A percentile compares a stretch with the other conserved stretches of the same genome.
phyloP scores from a whole-genome alignment of 2,329 filamentous ascomycete species.

The Alternaria brassicae region DNA sequence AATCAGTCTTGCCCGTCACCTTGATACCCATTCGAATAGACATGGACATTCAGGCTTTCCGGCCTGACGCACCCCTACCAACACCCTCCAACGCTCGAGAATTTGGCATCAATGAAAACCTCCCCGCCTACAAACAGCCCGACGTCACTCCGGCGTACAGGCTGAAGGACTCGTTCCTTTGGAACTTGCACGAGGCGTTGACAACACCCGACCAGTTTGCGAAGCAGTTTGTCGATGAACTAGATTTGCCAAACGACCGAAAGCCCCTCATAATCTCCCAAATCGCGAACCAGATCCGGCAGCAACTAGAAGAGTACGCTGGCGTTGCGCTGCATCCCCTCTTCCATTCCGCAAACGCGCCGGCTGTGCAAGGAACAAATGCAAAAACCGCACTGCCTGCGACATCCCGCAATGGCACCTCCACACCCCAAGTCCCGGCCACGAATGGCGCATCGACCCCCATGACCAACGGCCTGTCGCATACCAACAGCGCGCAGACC shows the following conservation, averaged over 20 bases:
- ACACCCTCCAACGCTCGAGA: conserved; percentile 65
- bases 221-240: conserved; percentile 85
- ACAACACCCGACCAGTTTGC: conserved; percentile 97
- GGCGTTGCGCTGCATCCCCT: conserved; percentile 92
- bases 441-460: conserved; percentile 64
- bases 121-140: conserved; percentile 79
- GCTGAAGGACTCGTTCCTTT: conserved; percentile 93
- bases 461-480: conserved; percentile 57
- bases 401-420: conserved; percentile 60
- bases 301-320: conserved; percentile 94
- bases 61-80: conserved; percentile 70
- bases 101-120: conserved; percentile 70
- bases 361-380: conserved; percentile 40
- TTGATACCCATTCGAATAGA: conserved; percentile 97
- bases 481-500: conserved; percentile 53
- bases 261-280: conserved; percentile 71
- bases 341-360: conserved; percentile 69
- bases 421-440: conserved; percentile 55
- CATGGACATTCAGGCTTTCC: conserved; percentile 83
- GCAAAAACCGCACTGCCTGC: conserved; percentile 47
- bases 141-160: conserved; percentile 85
- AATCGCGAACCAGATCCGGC: conserved; percentile 92
- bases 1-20: conserved; percentile 81
- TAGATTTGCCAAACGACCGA: conserved; percentile 81
- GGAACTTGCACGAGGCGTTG: conserved; percentile 95